A percentile compares a stretch with the other conserved stretches of the same genome.
phyloP scores from a whole-genome alignment of 176 grass and related monocot genomes.

The Lolium perenne region DNA sequence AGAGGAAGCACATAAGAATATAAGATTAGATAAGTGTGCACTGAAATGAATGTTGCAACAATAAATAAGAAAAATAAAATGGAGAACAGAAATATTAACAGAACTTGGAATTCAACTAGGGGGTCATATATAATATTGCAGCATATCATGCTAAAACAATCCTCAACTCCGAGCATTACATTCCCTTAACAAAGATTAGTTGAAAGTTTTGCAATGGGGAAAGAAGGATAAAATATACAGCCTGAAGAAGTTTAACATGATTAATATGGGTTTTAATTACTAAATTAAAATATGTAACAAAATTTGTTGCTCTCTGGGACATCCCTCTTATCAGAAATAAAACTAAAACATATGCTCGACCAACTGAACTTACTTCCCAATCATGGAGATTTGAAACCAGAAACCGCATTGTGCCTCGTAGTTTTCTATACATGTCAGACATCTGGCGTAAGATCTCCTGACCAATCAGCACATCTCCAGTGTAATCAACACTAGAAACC shows the following conservation, averaged over 20 bases:
- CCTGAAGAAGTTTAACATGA: constrained; percentile 7
- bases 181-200: constrained; percentile 17
- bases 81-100: constrained; percentile 12
- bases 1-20: constrained; percentile 40
- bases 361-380: constrained; percentile 74
- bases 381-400: constrained; percentile 97
- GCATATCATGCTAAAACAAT: constrained; percentile 31
- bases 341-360: constrained; percentile 34
- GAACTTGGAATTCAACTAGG: not conserved
- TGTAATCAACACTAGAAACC: constrained; percentile 98
- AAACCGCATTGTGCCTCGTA: constrained; percentile 92
- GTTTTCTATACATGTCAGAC: constrained; percentile 96
- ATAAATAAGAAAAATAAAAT: constrained; percentile 15
- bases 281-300: constrained; percentile 16
- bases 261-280: not conserved
- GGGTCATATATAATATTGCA: not conserved
- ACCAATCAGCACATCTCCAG: constrained; percentile 85
- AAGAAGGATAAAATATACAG: not conserved
- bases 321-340: constrained; percentile 4
- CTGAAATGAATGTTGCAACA: constrained; percentile 18
- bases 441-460: constrained; percentile 82
- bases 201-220: not conserved
- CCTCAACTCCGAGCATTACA: constrained; percentile 18
- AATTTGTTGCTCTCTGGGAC: not conserved
- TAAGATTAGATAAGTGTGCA: constrained; percentile 28